Percentiles rank a stretch among this genome's conserved stretches.
These are phyloP conservation scores for Sclerospora graminicola DNA, from an alignment of 352 stramenopile species.

Conservation along the genomic window DNA sequence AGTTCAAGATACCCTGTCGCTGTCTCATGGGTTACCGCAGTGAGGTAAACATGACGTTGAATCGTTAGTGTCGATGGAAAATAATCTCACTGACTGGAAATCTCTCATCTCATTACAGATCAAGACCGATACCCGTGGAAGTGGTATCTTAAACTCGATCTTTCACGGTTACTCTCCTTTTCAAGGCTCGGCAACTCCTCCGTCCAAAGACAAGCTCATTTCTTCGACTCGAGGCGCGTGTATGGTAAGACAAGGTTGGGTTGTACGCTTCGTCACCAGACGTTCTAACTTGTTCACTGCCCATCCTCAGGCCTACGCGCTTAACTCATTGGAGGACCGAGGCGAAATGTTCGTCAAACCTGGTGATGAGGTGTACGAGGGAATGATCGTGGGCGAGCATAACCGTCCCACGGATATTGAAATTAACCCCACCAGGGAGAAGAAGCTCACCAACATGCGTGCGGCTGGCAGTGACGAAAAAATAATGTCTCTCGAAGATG, in stretches of 20 bases:
- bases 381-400: constrained; percentile 98
- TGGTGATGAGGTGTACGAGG: constrained; percentile 92
- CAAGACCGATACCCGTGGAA: constrained; percentile 92
- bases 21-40: constrained; percentile 95
- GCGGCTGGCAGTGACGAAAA: constrained; percentile 94
- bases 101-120: constrained; percentile 50
- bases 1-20: constrained; percentile 94
- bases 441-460: constrained; percentile 96
- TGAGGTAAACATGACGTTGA: constrained; percentile 32
- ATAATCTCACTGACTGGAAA: constrained; percentile 2
- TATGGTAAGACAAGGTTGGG: constrained; percentile 24
- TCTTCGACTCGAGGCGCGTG: constrained; percentile 57
- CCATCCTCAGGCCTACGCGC: constrained; percentile 72
- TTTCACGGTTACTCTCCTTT: constrained; percentile 93
- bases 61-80: not conserved
- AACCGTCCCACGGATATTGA: constrained; percentile 93
- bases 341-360: constrained; percentile 94
- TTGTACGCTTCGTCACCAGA: not conserved
- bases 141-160: constrained; percentile 94
- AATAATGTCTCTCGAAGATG: constrained; percentile 95
- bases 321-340: constrained; percentile 88
- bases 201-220: constrained; percentile 81
- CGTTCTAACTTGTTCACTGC: too few species aligned
- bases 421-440: constrained; percentile 96
- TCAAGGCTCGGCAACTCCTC: constrained; percentile 54